Base-by-base conservation (phyloP, 495 filamentous ascomycete genomes). In the Xylaria telfairii region DNA sequence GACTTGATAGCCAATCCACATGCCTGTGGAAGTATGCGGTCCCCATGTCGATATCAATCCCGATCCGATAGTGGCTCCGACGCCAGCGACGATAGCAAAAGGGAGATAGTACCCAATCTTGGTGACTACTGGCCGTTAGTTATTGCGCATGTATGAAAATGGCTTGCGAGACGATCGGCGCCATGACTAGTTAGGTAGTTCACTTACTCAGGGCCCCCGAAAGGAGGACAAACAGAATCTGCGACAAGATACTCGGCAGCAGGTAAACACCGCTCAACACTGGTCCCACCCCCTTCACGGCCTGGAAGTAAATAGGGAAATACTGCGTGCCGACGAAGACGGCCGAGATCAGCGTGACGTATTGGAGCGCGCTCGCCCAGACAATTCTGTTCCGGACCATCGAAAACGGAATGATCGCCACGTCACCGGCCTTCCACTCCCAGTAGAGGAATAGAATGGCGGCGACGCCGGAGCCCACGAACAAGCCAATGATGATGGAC, bases 231-330 rank as follows among this genome's bases (percentile, higher is more conserved):
- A 81, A 77, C 0, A 87, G 28, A 26, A 89, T 71, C 66, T 88
- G 84, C 34, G 80, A 77, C 19, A 91, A 46, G 24, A 90, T 85
- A 42, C 77, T 82, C 0, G 88, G 87, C 3, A 90, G 75, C 67
- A 84, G 82, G 70, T 83, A 78, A 54, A 89, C 83, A 46, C 87
- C 88, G 24, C 84, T 87, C 71, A 84, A 79, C 17, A 81, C 78
- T 7, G 87, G 84, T 0, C 81, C 81, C 2, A 81, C 81, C 1
- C 81, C 83, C 71, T 87, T 84, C 70, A 89, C 86, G 13, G 85
- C 84, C 75, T 94, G 92, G 79, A 93, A 92, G 84, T 88, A 93
- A 59, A 92, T 86, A 1, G 90, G 89, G 6, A 91, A 77, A 65
- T 87, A 89, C 71, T 77, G 78, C 3, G 75, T 70, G 24, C 72